Conservation (phyloP, 331 rosid species). For the Phaseolus coccineus region DNA sequence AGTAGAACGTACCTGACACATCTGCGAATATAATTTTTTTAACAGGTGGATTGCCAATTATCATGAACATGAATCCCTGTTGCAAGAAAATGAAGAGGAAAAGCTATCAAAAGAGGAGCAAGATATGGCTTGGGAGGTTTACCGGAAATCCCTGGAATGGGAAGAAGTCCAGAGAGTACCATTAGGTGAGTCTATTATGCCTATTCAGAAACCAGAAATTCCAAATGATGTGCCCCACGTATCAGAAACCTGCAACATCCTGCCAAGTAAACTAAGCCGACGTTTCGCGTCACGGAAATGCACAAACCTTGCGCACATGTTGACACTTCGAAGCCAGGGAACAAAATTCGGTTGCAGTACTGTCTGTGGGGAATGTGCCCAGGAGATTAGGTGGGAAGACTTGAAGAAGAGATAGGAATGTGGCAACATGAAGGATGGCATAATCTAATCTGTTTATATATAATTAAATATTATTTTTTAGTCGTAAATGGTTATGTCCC, state of each 20-base stretch:
- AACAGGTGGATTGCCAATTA: slow-evolving; percentile 87
- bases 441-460: slow-evolving; percentile 42
- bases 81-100: slow-evolving; percentile 97
- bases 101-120: slow-evolving; percentile 95
- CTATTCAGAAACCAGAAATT: slow-evolving; percentile 54
- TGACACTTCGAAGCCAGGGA: slow-evolving; percentile 93
- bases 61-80: slow-evolving; percentile 84
- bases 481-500: slow-evolving; percentile 42
- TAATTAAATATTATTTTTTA: slow-evolving; percentile 18
- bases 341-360: slow-evolving; percentile 77
- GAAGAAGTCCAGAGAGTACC: slow-evolving; percentile 89
- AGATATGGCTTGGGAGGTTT: slow-evolving; percentile 98
- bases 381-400: slow-evolving; percentile 88
- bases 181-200: slow-evolving; percentile 50
- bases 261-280: slow-evolving; percentile 52
- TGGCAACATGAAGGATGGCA: slow-evolving; percentile 43
- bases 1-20: slow-evolving; percentile 18
- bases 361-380: slow-evolving; percentile 94
- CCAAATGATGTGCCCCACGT: slow-evolving; percentile 45
- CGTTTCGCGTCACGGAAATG: slow-evolving; percentile 68
- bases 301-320: slow-evolving; percentile 83
- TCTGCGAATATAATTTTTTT: slow-evolving; percentile 34
- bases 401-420: slow-evolving; percentile 57
- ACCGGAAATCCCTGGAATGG: slow-evolving; percentile 79
- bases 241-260: slow-evolving; percentile 36